Evolutionary conservation across 345 rosid species (phyloP), one percentile per base, ranked within the genome.

Genomic region (Dovyalis caffra): DNA sequence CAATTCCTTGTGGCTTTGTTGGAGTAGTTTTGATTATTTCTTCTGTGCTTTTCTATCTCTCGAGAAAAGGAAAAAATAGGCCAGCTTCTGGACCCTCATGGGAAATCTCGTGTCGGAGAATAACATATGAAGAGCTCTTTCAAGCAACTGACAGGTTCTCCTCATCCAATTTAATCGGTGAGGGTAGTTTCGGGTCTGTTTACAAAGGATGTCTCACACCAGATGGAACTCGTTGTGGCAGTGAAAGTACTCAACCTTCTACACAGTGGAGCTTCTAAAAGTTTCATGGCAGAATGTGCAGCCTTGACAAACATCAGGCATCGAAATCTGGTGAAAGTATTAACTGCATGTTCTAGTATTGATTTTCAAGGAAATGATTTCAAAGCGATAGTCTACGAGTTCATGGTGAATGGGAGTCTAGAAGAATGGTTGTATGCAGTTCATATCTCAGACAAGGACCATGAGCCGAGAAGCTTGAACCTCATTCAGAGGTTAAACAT

Each of bases 231-330:
- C 10, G 32, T 68, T 9, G n/a, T 68, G n/a, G 71, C 71, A 12
- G n/a, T 68, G 6, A 43, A 68, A 15, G 71, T 68, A 1, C 71
- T 68, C 26, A 68, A 68, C 14, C 71, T 68, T 4, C 71, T n/a
- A 6, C 34, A 26, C 12, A 31, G 29, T 23, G 57, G 71, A 68
- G 71, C 37, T 40, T 28, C 71, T 20, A 68, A 28, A 34, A 68
- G 71, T 28, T 68, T 68, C n/a, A 43, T 43, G n/a, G 71, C 34
- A 3, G 71, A 68, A 14, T 68, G 71, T 33, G 57, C 40, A 16
- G 56, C 35, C 32, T 40, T 68, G 57, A 68, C 18, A 5, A 68
- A 68, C 18, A 68, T 68, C 57, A 68, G 57, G 18, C 71, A 68
- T 43, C 71, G 71, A 16, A 68, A 68, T 45, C 71, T 43, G 10